Evolutionary conservation across 106 monocot species (phyloP).

Genomic region (Gastrodia elata): DNA sequence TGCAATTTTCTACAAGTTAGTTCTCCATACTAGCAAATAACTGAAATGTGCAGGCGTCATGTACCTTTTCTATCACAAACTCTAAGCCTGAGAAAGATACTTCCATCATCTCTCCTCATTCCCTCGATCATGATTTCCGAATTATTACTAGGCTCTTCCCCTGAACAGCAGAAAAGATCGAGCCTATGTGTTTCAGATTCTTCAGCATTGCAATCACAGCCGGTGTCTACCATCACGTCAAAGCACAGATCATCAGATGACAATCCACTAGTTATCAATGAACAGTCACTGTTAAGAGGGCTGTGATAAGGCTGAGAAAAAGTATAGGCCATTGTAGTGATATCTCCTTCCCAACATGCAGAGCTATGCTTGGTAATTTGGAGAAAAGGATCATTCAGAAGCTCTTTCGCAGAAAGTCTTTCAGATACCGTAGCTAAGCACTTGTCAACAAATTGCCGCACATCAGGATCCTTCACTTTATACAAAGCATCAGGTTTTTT

Average conservation of each 20-base stretch:
- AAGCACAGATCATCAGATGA: neutral
- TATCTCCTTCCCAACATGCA: constrained; percentile 11
- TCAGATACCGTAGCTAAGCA: constrained; percentile 30
- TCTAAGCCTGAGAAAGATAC: constrained; percentile 47
- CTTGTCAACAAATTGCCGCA: constrained; percentile 50
- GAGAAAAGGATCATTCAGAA: constrained; percentile 52
- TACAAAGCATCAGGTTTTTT: constrained; percentile 35
- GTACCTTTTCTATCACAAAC: constrained; percentile 43
- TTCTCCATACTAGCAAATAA: neutral
- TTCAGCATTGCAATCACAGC: constrained; percentile 17
- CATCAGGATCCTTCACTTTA: constrained; percentile 39
- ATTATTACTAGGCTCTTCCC: constrained; percentile 26
- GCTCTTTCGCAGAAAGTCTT: constrained; percentile 43
- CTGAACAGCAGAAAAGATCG: constrained; percentile 19
- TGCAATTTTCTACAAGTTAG: neutral
- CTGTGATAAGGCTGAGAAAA: constrained; percentile 23
- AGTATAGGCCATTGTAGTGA: constrained; percentile 10
- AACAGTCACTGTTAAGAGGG: constrained; percentile 7
- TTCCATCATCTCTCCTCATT: constrained; percentile 31
- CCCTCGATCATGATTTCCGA: constrained; percentile 45
- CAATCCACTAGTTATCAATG: constrained; percentile 5
- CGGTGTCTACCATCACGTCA: constrained; percentile 19
- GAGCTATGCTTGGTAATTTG: constrained; percentile 18
- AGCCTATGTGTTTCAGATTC: constrained; percentile 8
- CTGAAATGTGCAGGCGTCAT: neutral